Conservation (phyloP, 2,329 filamentous ascomycete genomes). For the Exophiala bonariae region DNA sequence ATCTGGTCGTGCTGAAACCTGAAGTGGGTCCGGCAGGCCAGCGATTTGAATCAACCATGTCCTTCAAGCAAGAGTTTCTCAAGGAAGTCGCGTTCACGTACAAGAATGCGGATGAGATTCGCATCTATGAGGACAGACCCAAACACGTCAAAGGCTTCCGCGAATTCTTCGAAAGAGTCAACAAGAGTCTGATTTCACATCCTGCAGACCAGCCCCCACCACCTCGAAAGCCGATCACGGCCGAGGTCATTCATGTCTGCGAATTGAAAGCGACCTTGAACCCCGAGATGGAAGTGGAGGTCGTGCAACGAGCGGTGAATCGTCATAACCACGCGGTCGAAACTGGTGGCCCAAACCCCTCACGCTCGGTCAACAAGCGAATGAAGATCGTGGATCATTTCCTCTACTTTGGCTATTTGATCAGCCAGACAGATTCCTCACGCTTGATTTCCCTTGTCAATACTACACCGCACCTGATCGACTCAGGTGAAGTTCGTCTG, state of each 20-base stretch:
- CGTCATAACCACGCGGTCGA: constrained; percentile 64
- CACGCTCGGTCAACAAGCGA: constrained; percentile 45
- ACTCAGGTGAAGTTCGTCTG: constrained; percentile 69
- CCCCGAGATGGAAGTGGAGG: constrained; percentile 74
- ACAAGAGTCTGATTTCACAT: constrained; percentile 55
- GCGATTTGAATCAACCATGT: constrained; percentile 78
- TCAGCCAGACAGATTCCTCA: constrained; percentile 69
- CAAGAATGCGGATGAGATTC: constrained; percentile 75
- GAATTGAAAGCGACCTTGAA: constrained; percentile 74
- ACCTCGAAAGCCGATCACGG: constrained; percentile 64
- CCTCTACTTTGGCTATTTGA: constrained; percentile 90
- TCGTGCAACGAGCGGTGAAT: constrained; percentile 88
- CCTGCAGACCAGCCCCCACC: constrained; percentile 37
- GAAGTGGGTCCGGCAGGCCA: constrained; percentile 76
- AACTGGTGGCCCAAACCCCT: constrained; percentile 32
- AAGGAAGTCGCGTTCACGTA: constrained; percentile 83
- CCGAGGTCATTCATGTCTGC: constrained; percentile 83
- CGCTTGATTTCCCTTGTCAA: constrained; percentile 64
- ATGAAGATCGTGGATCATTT: constrained; percentile 82
- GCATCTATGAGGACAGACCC: constrained; percentile 63
- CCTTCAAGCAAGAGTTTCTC: constrained; percentile 88
- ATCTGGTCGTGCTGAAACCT: constrained; percentile 86
- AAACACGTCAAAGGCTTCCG: constrained; percentile 77
- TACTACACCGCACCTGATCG: constrained; percentile 62
- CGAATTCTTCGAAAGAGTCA: constrained; percentile 79